Conservation (phyloP, 2,329 filamentous ascomycete genomes). For the Penicillium sp. region DNA sequence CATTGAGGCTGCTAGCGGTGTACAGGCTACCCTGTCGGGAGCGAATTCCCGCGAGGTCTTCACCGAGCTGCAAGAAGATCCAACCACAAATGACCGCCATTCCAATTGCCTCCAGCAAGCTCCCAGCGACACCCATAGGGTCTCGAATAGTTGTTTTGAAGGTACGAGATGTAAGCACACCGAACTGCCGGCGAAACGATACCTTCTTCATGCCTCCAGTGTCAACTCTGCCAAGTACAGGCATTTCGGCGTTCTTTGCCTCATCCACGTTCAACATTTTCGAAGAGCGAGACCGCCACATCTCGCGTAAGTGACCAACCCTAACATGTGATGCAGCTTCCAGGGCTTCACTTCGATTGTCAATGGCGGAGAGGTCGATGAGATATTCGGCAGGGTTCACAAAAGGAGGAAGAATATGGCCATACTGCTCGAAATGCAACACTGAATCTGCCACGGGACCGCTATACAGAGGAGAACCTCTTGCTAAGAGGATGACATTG, state of each 20-base stretch:
- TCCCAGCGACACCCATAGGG: constrained; percentile 73
- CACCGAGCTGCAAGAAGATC: constrained; percentile 69
- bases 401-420: constrained; percentile 68
- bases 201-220: constrained; percentile 48
- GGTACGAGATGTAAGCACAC: constrained; percentile 69
- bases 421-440: constrained; percentile 65
- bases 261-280: neutral
- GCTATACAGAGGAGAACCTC: constrained; percentile 70
- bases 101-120: constrained; percentile 68
- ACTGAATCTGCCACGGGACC: constrained; percentile 63
- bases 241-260: constrained; percentile 5
- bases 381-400: constrained; percentile 79
- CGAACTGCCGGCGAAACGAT: constrained; percentile 64
- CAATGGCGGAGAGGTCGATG: constrained; percentile 74
- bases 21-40: constrained; percentile 75
- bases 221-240: neutral
- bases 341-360: constrained; percentile 70
- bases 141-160: constrained; percentile 76
- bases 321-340: constrained; percentile 64
- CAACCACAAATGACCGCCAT: constrained; percentile 76
- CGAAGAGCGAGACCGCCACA: constrained; percentile 54
- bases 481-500: constrained; percentile 69
- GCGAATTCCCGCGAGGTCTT: constrained; percentile 71
- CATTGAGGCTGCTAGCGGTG: constrained; percentile 71
- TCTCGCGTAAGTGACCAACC: constrained; percentile 63